These are phyloP conservation scores for Nakazawaea holstii DNA, from an alignment of 805 yeast species.

Conservation along the genomic window DNA sequence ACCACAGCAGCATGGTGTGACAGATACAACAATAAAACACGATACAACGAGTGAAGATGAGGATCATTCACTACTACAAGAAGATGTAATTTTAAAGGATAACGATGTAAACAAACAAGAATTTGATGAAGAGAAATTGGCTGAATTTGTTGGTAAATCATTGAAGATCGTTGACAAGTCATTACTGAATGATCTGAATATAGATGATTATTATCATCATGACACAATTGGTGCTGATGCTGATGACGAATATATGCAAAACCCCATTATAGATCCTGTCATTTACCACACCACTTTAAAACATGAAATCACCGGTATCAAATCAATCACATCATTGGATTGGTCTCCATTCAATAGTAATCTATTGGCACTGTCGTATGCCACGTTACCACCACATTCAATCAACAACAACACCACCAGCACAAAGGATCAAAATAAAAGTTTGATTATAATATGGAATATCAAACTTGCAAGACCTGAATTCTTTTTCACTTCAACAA, in stretches of 20 bases:
- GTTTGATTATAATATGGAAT: slow-evolving; percentile 26
- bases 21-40: too few species aligned
- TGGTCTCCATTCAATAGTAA: slow-evolving; percentile 12
- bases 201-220: neutral
- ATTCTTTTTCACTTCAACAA: slow-evolving; percentile 26
- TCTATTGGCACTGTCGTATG: slow-evolving; percentile 13
- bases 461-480: slow-evolving; percentile 20
- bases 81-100: neutral
- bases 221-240: too few species aligned
- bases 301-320: slow-evolving; percentile 1
- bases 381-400: slow-evolving; percentile 6
- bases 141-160: slow-evolving; percentile 4
- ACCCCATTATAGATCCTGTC: neutral
- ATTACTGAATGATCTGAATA: neutral
- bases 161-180: slow-evolving; percentile 6
- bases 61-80: too few species aligned
- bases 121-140: slow-evolving; percentile 8
- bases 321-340: slow-evolving; percentile 15
- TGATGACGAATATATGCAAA: too few species aligned
- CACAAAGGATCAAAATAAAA: slow-evolving; percentile 12
- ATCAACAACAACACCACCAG: too few species aligned
- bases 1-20: too few species aligned
- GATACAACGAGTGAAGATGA: too few species aligned
- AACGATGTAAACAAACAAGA: neutral
- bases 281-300: neutral